These are phyloP conservation scores for Otatea glauca DNA, from an alignment of 176 grass and related monocot genomes.

Conservation along the genomic window DNA sequence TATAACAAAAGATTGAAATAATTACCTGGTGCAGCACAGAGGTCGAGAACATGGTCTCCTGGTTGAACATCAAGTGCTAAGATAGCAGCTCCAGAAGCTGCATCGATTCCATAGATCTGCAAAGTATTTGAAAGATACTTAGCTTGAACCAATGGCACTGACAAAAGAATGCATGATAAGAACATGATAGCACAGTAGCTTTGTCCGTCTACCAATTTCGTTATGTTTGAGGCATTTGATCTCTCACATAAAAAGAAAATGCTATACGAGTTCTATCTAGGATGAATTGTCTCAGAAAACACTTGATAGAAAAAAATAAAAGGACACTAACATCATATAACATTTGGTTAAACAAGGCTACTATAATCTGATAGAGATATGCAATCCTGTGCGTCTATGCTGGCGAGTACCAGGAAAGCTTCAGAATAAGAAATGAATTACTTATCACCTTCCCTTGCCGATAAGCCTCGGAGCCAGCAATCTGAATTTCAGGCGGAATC, in stretches of 20 bases:
- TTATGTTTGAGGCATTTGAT: constrained; percentile 9
- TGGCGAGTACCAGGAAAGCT: not conserved
- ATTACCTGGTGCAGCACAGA: constrained; percentile 93
- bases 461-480: constrained; percentile 81
- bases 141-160: constrained; percentile 14
- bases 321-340: not conserved
- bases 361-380: not conserved
- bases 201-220: not conserved
- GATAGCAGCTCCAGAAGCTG: constrained; percentile 88
- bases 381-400: not conserved
- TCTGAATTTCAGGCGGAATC: constrained; percentile 70
- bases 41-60: constrained; percentile 93
- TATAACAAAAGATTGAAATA: not conserved
- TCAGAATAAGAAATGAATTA: not conserved
- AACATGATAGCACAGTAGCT: not conserved
- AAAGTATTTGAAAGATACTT: constrained; percentile 31
- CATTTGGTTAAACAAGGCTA: not conserved
- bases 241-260: not conserved
- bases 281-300: not conserved
- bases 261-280: not conserved
- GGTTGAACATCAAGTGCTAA: constrained; percentile 70
- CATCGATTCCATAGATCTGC: constrained; percentile 98
- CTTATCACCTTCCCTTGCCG: constrained; percentile 76
- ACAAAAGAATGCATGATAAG: not conserved
- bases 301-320: not conserved